Conservation (phyloP, 768 basidiomycete genomes). For the Tubosaeta sp. region DNA sequence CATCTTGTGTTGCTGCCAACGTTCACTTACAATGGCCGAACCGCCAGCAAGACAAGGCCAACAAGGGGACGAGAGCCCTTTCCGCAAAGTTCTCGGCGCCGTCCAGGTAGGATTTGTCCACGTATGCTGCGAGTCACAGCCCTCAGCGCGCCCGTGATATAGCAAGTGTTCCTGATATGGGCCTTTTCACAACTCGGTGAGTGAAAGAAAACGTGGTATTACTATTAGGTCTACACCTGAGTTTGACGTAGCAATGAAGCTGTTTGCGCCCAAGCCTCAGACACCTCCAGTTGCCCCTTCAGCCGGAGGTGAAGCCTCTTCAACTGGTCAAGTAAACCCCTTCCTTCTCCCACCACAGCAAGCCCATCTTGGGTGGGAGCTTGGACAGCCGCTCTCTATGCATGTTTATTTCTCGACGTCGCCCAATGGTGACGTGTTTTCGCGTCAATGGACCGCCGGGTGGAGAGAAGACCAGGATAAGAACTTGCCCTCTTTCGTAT, state of each 20-base stretch:
- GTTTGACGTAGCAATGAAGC: slow-evolving; percentile 39
- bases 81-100: slow-evolving; percentile 35
- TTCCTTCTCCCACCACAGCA: slow-evolving; percentile 51
- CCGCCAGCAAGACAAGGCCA: slow-evolving; percentile 19
- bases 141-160: slow-evolving; percentile 6
- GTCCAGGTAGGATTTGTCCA: slow-evolving; percentile 37
- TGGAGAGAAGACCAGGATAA: slow-evolving; percentile 46
- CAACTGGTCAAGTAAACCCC: slow-evolving; percentile 38
- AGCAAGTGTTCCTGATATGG: slow-evolving; percentile 72
- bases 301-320: slow-evolving; percentile 10
- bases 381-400: slow-evolving; percentile 61
- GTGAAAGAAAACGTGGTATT: slow-evolving; percentile 14
- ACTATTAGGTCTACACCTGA: neutral
- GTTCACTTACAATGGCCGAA: slow-evolving; percentile 19
- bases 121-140: neutral
- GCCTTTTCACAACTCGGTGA: slow-evolving; percentile 62
- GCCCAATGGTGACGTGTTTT: slow-evolving; percentile 57
- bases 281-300: slow-evolving; percentile 28
- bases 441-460: slow-evolving; percentile 46
- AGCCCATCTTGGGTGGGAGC: slow-evolving; percentile 54
- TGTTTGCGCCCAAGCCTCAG: slow-evolving; percentile 35
- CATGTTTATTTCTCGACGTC: slow-evolving; percentile 72
- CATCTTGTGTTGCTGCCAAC: neutral
- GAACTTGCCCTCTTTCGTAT: slow-evolving; percentile 62
- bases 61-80: slow-evolving; percentile 33